Evolutionary conservation across 768 basidiomycete species (phyloP).

Genomic region (Cubamyces sp.): DNA sequence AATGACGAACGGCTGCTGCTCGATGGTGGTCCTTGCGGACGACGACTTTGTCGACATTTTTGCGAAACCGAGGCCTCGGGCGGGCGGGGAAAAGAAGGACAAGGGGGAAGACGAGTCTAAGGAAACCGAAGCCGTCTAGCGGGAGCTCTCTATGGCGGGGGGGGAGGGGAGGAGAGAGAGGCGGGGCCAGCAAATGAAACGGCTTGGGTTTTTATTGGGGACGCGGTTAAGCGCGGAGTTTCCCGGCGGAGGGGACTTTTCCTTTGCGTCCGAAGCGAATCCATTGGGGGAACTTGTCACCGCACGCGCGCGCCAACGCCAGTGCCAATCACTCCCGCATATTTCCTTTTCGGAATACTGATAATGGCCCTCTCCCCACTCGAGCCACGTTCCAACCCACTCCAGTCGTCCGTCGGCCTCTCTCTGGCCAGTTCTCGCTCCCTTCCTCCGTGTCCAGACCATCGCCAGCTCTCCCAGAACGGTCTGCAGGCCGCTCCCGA

Average conservation of each 20-base stretch:
- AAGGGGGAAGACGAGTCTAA: slow-evolving; percentile 9
- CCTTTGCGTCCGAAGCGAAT: background rate
- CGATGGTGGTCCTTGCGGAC: slow-evolving; percentile 37
- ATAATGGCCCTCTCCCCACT: background rate
- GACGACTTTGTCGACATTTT: slow-evolving; percentile 26
- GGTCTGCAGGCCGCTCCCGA: background rate
- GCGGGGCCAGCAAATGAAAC: slow-evolving; percentile 14
- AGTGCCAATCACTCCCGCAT: background rate
- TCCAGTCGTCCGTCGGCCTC: background rate
- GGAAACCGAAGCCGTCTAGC: slow-evolving; percentile 21
- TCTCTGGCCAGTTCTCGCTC: no score
- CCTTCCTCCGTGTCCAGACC: background rate
- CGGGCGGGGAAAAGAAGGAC: slow-evolving; percentile 10
- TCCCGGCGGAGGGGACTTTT: slow-evolving; percentile 9
- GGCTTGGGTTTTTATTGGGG: slow-evolving; percentile 24
- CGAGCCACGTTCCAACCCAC: background rate
- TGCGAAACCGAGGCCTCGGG: background rate
- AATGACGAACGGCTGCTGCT: slow-evolving; percentile 67
- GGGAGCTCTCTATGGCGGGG: slow-evolving; percentile 14
- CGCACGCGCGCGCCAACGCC: background rate
- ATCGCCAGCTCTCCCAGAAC: background rate
- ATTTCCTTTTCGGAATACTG: background rate
- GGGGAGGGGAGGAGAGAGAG: slow-evolving; percentile 21
- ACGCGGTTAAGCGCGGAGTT: slow-evolving; percentile 17
- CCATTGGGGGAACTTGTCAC: background rate